phyloP scores from a whole-genome alignment of 2,329 filamentous ascomycete species.

The Trematosphaeria pertusa region DNA sequence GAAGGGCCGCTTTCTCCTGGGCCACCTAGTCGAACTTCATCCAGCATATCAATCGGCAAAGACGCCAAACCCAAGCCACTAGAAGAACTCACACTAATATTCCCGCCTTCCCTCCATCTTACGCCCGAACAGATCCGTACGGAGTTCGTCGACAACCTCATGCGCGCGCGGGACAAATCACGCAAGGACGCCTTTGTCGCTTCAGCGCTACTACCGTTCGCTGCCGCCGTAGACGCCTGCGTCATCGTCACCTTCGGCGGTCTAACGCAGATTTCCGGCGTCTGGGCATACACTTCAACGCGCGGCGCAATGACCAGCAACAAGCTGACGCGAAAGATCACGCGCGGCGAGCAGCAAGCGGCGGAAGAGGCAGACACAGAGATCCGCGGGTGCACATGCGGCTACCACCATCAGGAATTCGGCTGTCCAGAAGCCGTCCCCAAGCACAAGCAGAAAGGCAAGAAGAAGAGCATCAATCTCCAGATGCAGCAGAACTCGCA shows the following conservation, averaged over 20 bases:
- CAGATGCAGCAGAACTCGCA: slow-evolving; percentile 45
- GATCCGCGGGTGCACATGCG: slow-evolving; percentile 20
- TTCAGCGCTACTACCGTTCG: slow-evolving; percentile 50
- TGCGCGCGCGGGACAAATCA: slow-evolving; percentile 51
- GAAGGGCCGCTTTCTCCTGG: slow-evolving; percentile 2
- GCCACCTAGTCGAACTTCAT: slow-evolving; percentile 19
- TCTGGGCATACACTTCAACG: slow-evolving; percentile 54
- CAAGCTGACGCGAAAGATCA: slow-evolving; percentile 49
- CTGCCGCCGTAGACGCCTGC: slow-evolving; percentile 43
- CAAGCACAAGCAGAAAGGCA: slow-evolving; percentile 25
- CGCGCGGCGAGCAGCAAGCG: slow-evolving; percentile 5
- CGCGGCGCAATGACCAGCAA: slow-evolving; percentile 52
- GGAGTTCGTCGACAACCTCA: slow-evolving; percentile 52
- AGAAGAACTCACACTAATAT: slow-evolving; percentile 52
- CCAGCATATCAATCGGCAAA: slow-evolving; percentile 24
- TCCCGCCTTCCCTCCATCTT: slow-evolving; percentile 42
- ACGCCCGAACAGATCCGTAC: slow-evolving; percentile 43
- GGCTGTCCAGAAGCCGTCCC: slow-evolving; percentile 8
- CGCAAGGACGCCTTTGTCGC: slow-evolving; percentile 52
- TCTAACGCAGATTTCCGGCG: slow-evolving; percentile 43
- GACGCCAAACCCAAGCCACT: slow-evolving; percentile 47
- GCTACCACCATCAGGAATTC: slow-evolving; percentile 19
- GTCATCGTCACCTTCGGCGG: slow-evolving; percentile 50
- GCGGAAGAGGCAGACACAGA: slow-evolving; percentile 5
- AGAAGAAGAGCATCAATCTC: slow-evolving; percentile 44